These are phyloP conservation scores for Cryptococcus sp. DNA, from an alignment of 1,284 basidiomycete genomes.

Conservation along the genomic window DNA sequence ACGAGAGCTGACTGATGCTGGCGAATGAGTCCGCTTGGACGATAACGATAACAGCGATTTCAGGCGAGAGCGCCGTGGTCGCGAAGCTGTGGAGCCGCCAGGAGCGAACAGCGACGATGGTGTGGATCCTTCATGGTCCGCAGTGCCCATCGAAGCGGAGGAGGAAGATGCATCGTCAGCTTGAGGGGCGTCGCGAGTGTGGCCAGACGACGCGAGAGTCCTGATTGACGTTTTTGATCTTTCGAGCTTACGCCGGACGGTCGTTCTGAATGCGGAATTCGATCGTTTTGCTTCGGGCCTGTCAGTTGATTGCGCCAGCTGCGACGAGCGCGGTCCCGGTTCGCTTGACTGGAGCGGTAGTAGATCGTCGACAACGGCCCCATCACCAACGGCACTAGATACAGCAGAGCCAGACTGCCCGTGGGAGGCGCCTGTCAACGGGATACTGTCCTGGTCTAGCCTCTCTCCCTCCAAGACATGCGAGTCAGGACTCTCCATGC, in stretches of 20 bases:
- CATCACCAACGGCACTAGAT: too few species aligned
- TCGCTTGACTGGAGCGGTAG: too few species aligned
- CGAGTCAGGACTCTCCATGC: background rate
- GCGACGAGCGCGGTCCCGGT: too few species aligned
- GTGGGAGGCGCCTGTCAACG: too few species aligned
- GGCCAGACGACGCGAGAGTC: background rate
- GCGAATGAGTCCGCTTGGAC: conserved; percentile 5
- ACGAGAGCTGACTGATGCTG: conserved; percentile 7
- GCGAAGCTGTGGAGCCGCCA: background rate
- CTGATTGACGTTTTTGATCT: conserved; percentile 21
- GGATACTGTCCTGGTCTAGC: too few species aligned
- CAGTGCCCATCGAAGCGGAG: background rate
- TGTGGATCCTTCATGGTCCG: too few species aligned
- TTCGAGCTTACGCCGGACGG: conserved; percentile 21
- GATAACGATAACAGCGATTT: conserved; percentile 16
- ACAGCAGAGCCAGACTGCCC: too few species aligned
- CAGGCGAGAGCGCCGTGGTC: conserved; percentile 8
- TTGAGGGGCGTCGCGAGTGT: background rate
- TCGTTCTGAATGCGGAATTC: conserved; percentile 9
- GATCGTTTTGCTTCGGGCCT: conserved; percentile 10
- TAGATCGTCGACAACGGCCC: too few species aligned
- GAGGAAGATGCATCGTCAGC: background rate
- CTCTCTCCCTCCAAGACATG: background rate
- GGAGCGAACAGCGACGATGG: background rate
- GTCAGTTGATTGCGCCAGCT: background rate